Conservation (phyloP, 2,329 filamentous ascomycete species). For the Talaromyces sp. region DNA sequence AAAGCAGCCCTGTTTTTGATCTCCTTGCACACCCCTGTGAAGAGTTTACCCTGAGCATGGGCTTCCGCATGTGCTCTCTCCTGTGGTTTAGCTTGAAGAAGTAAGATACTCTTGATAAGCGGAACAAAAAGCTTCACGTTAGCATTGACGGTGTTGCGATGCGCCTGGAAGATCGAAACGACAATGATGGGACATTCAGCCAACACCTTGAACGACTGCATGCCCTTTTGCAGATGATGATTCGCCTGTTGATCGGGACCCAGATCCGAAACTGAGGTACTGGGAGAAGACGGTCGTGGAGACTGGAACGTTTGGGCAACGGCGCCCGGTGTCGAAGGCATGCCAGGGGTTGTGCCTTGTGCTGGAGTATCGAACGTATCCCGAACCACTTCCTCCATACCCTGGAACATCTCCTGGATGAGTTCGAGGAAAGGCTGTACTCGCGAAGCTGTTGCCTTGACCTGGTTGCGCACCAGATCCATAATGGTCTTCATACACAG, state of each 20-base stretch:
- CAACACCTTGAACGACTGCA: conserved; percentile 98
- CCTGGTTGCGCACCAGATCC: conserved; percentile 90
- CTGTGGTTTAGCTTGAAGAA: conserved; percentile 87
- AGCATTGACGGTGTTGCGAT: conserved; percentile 70
- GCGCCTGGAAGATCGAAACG: conserved; percentile 94
- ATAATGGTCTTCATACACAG: conserved; percentile 97
- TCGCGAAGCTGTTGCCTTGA: conserved; percentile 72
- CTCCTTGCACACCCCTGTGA: conserved; percentile 86
- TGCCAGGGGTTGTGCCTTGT: conserved; percentile 49
- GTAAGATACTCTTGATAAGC: conserved; percentile 83
- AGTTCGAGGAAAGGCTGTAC: conserved; percentile 87
- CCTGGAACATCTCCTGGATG: conserved; percentile 93
- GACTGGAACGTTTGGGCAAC: conserved; percentile 70
- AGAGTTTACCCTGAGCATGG: conserved; percentile 71
- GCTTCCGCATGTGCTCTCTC: conserved; percentile 87
- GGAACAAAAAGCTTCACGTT: conserved; percentile 93
- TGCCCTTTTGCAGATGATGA: conserved; percentile 79
- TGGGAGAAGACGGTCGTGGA: conserved; percentile 83
- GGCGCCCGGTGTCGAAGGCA: conserved; percentile 49
- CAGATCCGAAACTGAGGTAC: conserved; percentile 74
- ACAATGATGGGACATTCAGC: conserved; percentile 98
- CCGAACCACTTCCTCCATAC: conserved; percentile 89
- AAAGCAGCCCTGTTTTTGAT: conserved; percentile 94
- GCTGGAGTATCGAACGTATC: conserved; percentile 85
- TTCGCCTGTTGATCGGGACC: conserved; percentile 77